A percentile compares a stretch with the other conserved stretches of the same genome.
Conservation (phyloP, 768 basidiomycete species). For the Piloderma croceum region DNA sequence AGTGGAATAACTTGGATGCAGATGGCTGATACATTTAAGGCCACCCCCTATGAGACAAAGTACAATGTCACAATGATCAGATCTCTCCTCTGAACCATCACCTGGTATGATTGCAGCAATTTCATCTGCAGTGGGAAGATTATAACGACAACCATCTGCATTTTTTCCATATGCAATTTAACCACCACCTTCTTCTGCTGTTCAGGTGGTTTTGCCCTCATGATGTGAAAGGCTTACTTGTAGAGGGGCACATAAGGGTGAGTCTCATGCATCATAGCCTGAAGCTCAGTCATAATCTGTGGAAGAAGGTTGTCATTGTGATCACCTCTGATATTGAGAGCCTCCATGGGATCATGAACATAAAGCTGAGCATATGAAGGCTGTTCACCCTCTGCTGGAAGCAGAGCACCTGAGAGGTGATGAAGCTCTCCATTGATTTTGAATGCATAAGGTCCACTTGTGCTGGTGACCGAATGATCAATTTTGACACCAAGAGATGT, state of each 20-base stretch:
- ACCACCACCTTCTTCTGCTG: constrained; percentile 4
- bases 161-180: not conserved
- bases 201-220: constrained; percentile 11
- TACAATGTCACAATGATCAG: constrained; percentile 26
- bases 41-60: constrained; percentile 16
- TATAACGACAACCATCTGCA: constrained; percentile 30
- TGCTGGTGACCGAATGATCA: constrained; percentile 17
- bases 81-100: constrained; percentile 17
- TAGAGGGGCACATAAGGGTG: constrained; percentile 18
- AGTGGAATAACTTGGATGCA: constrained; percentile 28
- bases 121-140: constrained; percentile 34
- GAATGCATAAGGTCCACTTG: constrained; percentile 23
- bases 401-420: constrained; percentile 26
- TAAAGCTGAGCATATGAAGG: constrained; percentile 32
- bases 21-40: constrained; percentile 26
- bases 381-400: constrained; percentile 12
- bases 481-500: constrained; percentile 27
- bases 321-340: no score
- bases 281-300: not conserved
- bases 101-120: constrained; percentile 34
- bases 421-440: constrained; percentile 27
- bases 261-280: not conserved
- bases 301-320: not conserved
- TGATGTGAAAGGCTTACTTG: constrained; percentile 18
- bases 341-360: constrained; percentile 30